These are phyloP conservation scores for Eucalyptus sp. DNA, from an alignment of 345 rosid genomes.

Conservation along the genomic window DNA sequence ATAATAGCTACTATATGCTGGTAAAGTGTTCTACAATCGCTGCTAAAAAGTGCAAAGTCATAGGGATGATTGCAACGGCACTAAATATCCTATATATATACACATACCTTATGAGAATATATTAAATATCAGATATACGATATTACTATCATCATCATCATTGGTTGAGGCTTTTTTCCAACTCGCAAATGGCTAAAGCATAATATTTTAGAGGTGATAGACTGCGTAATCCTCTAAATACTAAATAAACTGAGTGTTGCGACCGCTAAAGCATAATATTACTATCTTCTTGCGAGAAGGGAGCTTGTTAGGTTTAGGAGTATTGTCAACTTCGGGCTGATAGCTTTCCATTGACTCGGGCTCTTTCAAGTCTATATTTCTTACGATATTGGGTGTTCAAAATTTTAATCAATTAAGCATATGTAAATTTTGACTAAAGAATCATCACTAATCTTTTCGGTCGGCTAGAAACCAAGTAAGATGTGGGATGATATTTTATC, in stretches of 20 bases:
- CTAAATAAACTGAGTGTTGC: not conserved
- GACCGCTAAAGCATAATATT: too few species aligned
- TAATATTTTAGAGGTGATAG: not conserved
- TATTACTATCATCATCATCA: not conserved
- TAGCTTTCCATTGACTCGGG: accelerated
- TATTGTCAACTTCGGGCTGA: too few species aligned
- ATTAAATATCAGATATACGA: too few species aligned
- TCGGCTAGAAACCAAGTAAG: too few species aligned
- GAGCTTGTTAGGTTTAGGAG: too few species aligned
- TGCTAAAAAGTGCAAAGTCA: not conserved
- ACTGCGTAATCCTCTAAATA: not conserved
- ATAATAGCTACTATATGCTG: not conserved
- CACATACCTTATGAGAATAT: not conserved
- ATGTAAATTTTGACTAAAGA: too few species aligned
- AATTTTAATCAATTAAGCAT: too few species aligned
- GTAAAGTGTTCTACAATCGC: not conserved
- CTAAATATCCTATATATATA: not conserved
- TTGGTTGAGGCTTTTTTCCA: not conserved
- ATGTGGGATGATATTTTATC: accelerated
- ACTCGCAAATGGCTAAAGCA: not conserved
- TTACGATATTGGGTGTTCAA: too few species aligned
- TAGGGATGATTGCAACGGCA: not conserved
- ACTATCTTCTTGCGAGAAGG: too few species aligned
- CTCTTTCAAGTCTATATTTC: too few species aligned
- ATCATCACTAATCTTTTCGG: accelerated